Evolutionary conservation across 2,329 filamentous ascomycete species (phyloP), one percentile per base, ranked within the genome.

Genomic region (Huntiella abstrusa): DNA sequence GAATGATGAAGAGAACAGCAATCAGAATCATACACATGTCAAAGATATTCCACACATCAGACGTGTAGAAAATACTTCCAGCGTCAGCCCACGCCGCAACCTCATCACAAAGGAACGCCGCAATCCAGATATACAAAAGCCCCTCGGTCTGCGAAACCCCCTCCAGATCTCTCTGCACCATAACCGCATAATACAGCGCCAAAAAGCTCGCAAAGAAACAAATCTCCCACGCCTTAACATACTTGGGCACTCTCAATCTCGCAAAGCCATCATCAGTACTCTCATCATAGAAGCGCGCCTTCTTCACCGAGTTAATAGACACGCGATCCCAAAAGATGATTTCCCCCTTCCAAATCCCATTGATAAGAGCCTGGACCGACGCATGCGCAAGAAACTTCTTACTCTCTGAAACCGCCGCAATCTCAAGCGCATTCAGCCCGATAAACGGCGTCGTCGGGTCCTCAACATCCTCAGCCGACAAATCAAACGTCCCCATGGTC

Each of bases 21-120:
- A 83, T 81, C 13, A 73, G 62, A 43, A 91, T 85, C 59, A 88
- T 88, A 51, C 73, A 70, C 57, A 83, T 62, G 56, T 77, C 77
- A 63, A 80, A 83, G 37, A 80, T 57, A 52, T 81, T 83, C 83
- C 82, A 91, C 43, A 92, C 78, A 55, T 91, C 83, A 6, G 80
- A 77, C 4, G 80, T 74, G 56, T 92, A 92, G 55, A 93, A 92
- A 34, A 87, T 73, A 32, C 83, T 79, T 0, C 87, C 87, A 1
- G 87, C 85, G 63, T 95, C 85, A 45, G 77, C 71, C 64, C 84
- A 85, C 55, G 92, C 84, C 54, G 80, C 82, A 48, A 91, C 66
- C 60, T 87, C 86, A 54, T 94, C 86, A 56, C 91, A 92, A 35
- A 82, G 76, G 63, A 93, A 94, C 5, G 84, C 81, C 4, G 77